phyloP scores from a whole-genome alignment of 2,329 filamentous ascomycete species.

The Aphanocladium album region DNA sequence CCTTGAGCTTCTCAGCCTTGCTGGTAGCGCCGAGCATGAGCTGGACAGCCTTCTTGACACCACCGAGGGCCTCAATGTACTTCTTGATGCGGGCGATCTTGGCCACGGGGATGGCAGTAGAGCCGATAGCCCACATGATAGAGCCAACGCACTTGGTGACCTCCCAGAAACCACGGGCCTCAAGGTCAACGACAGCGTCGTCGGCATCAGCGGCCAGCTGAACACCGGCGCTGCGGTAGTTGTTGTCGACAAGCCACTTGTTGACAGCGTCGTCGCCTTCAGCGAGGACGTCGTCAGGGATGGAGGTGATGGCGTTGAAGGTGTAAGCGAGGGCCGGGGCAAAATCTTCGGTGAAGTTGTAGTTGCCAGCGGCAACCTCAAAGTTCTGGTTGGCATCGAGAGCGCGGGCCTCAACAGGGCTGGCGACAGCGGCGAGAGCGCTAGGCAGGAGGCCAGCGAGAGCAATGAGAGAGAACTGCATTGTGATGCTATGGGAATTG shows the following conservation, averaged over 20 bases:
- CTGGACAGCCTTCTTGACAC: conserved; percentile 19
- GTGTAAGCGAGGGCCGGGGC: conserved; percentile 8
- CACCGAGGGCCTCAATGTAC: conserved; percentile 22
- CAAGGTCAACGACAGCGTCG: not conserved
- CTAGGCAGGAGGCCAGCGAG: conserved; percentile 13
- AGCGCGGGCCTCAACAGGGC: not conserved
- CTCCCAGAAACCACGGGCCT: conserved; percentile 16
- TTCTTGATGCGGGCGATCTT: conserved; percentile 23
- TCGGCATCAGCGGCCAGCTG: conserved; percentile 4
- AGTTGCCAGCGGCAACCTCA: not conserved
- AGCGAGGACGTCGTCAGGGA: conserved; percentile 22
- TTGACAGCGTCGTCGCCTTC: conserved; percentile 19
- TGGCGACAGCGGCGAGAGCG: conserved; percentile 9
- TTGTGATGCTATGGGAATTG: not conserved
- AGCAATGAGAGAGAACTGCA: conserved; percentile 16
- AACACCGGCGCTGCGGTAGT: conserved; percentile 12
- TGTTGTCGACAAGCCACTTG: conserved; percentile 19
- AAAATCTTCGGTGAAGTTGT: conserved; percentile 9
- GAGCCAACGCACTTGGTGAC: conserved; percentile 20
- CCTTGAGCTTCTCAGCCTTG: conserved; percentile 18
- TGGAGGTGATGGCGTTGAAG: conserved; percentile 19
- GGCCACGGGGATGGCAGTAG: conserved; percentile 19
- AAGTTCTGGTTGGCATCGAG: not conserved
- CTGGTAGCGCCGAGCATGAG: conserved; percentile 20
- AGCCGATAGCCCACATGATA: conserved; percentile 18